These are phyloP conservation scores for Sphaerulina populicola DNA, from an alignment of 2,329 filamentous ascomycete species.

Conservation along the genomic window DNA sequence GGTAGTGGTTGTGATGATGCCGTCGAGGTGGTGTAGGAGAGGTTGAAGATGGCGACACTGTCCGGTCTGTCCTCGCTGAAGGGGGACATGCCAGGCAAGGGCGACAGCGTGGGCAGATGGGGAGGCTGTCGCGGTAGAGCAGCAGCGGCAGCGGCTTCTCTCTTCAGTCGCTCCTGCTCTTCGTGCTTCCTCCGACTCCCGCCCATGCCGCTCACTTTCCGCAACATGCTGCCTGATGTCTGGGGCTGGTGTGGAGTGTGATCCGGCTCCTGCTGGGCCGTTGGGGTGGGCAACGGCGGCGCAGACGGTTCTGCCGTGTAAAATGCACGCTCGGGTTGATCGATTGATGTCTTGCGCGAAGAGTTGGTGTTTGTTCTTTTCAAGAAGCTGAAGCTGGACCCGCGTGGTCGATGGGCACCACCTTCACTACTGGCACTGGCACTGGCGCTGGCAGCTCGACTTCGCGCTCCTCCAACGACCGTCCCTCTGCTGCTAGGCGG, in stretches of 20 bases:
- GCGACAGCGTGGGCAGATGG: slow-evolving; percentile 43
- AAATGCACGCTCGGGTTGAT: slow-evolving; percentile 2
- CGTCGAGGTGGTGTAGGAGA: slow-evolving; percentile 29
- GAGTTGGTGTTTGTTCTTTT: slow-evolving; percentile 5
- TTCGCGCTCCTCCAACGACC: slow-evolving; percentile 4
- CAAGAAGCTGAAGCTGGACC: slow-evolving; percentile 9
- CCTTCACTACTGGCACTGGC: neutral
- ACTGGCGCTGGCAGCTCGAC: slow-evolving; percentile 3
- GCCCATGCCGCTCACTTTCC: slow-evolving; percentile 19
- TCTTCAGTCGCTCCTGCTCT: slow-evolving; percentile 17
- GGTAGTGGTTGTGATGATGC: slow-evolving; percentile 24
- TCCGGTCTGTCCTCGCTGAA: slow-evolving; percentile 56
- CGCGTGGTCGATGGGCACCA: slow-evolving; percentile 1
- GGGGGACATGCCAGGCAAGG: slow-evolving; percentile 45
- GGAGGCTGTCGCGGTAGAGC: slow-evolving; percentile 52
- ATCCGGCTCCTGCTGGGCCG: slow-evolving; percentile 2
- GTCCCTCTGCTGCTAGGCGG: neutral
- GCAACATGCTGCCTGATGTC: slow-evolving; percentile 24
- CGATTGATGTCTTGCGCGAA: slow-evolving; percentile 5
- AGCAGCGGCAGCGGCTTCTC: slow-evolving; percentile 32
- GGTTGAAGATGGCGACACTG: slow-evolving; percentile 51
- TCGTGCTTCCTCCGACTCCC: slow-evolving; percentile 29
- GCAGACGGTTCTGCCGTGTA: slow-evolving; percentile 3
- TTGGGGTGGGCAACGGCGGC: slow-evolving; percentile 3
- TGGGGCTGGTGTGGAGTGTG: neutral